Evolutionary conservation across 2,329 filamentous ascomycete species (phyloP).

Genomic region (Colletotrichum eleusines): DNA sequence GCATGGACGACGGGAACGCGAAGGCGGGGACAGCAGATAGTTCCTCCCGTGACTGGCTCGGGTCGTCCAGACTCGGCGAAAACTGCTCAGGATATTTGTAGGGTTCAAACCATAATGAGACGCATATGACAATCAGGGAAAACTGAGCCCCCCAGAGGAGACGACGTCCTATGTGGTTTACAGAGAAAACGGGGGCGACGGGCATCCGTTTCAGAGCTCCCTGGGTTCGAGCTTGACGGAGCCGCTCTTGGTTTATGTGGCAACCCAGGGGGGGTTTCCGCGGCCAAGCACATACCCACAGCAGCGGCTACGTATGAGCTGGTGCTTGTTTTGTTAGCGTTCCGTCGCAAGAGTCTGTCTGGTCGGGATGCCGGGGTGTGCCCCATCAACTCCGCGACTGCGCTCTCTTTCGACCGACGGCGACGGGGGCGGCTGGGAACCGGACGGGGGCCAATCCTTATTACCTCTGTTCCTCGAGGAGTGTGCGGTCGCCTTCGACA

Average conservation of each 20-base stretch:
- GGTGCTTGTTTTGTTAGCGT: slow-evolving; percentile 19
- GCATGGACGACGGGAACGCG: slow-evolving; percentile 20
- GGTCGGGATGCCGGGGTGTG: neutral
- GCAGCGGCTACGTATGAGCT: slow-evolving; percentile 10
- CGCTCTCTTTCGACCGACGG: neutral
- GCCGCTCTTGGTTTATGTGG: neutral
- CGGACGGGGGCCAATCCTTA: neutral
- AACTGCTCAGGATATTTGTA: slow-evolving; percentile 11
- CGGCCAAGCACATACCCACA: neutral
- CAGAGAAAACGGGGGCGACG: neutral
- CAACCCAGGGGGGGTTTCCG: neutral
- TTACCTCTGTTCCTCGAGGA: neutral
- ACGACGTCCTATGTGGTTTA: neutral
- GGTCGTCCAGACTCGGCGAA: neutral
- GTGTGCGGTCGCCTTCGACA: neutral
- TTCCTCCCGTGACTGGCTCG: neutral
- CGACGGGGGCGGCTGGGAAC: neutral
- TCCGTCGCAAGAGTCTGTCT: slow-evolving; percentile 3
- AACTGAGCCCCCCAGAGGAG: slow-evolving; percentile 21
- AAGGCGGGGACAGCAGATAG: neutral
- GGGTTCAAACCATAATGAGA: slow-evolving; percentile 38
- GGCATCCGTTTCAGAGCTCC: slow-evolving; percentile 27
- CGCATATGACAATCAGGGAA: slow-evolving; percentile 29
- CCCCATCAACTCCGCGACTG: neutral
- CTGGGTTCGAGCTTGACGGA: neutral